These are phyloP conservation scores for Sindora glabra DNA, from an alignment of 306 rosid species.

Conservation along the genomic window DNA sequence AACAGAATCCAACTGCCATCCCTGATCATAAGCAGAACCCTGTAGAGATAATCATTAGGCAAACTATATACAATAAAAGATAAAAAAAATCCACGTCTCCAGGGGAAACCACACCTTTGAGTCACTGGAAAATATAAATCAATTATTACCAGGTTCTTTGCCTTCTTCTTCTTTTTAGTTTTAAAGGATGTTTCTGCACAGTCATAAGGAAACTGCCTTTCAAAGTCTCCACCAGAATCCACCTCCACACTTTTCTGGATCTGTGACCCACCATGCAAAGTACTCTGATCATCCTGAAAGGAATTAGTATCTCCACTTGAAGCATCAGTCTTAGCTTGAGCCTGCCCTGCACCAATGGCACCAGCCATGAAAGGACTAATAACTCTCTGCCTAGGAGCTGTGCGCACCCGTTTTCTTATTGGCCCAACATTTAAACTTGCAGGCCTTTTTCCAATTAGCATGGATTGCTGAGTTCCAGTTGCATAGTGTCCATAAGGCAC, in stretches of 20 bases:
- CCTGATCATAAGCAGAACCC: conserved; percentile 75
- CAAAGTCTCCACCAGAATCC: conserved; percentile 83
- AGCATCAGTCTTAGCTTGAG: conserved; percentile 83
- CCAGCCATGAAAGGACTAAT: conserved; percentile 60
- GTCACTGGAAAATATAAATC: conserved; percentile 15
- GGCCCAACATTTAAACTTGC: conserved; percentile 65
- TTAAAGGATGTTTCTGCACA: conserved; percentile 84
- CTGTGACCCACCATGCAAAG: conserved; percentile 66
- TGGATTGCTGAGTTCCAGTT: conserved; percentile 52
- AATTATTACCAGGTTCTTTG: conserved; percentile 64
- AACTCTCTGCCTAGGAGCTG: conserved; percentile 88
- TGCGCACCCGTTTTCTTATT: conserved; percentile 79
- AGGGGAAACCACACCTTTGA: background rate
- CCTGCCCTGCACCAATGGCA: conserved; percentile 46
- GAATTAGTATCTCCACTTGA: conserved; percentile 98
- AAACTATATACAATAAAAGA: conserved; percentile 17
- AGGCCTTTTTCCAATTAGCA: conserved; percentile 64
- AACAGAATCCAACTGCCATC: conserved; percentile 82
- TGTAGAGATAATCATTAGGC: conserved; percentile 32
- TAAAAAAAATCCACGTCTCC: background rate
- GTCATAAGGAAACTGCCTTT: conserved; percentile 68
- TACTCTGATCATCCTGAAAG: conserved; percentile 93
- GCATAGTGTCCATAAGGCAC: conserved; percentile 52
- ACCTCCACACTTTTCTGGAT: conserved; percentile 86
- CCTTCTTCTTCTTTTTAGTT: conserved; percentile 86